Evolutionary conservation across 768 basidiomycete species (phyloP), one percentile per base, ranked within the genome.

Genomic region (Lyophyllum shimeji): DNA sequence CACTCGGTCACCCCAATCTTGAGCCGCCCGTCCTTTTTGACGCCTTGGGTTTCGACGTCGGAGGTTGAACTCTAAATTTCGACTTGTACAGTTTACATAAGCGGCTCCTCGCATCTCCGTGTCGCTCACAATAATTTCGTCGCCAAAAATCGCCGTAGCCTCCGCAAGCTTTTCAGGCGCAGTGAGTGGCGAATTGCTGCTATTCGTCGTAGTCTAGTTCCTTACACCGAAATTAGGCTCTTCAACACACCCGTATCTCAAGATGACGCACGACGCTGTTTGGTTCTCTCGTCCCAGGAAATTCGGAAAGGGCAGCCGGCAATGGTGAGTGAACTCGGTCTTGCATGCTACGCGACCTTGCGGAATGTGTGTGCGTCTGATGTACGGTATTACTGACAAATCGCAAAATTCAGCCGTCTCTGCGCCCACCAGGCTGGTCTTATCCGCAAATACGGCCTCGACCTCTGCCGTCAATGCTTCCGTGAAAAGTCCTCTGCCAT

Each of bases 381-480:
- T 31, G 37, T 29, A 20, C 40, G 31, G 12, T 12, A 5, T 40
- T 4, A 18, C 9, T 39, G 33, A 47, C 44, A 33, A 50, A 23
- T 31, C 17, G 13, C 33, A n/a, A 33, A 17, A 46, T 53, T 17
- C 20, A 95, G 95, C 82, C 94, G 95, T 70, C 90, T 93, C 68
- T 97, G 95, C 67, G 91, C 94, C 34, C 95, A 97, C 75, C 93
- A 95, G 76, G 95, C 93, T 67, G 95, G 95, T 88, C 85, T 97
- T 74, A 94, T 97, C 74, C 90, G 95, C 77, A 93, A 95, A 77
- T 95, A 96, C 76, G 94, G 95, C 55, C 86, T 96, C 64, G 93
- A 96, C 79, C 89, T 97, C 65, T 97, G 95, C 79, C 91, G 95
- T 76, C 95, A 97, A 76, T 97, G 95, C 78, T 97, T 96, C 90